These are phyloP conservation scores for Aspergillus quadrilineatus DNA, from an alignment of 2,329 filamentous ascomycete genomes.

Conservation along the genomic window DNA sequence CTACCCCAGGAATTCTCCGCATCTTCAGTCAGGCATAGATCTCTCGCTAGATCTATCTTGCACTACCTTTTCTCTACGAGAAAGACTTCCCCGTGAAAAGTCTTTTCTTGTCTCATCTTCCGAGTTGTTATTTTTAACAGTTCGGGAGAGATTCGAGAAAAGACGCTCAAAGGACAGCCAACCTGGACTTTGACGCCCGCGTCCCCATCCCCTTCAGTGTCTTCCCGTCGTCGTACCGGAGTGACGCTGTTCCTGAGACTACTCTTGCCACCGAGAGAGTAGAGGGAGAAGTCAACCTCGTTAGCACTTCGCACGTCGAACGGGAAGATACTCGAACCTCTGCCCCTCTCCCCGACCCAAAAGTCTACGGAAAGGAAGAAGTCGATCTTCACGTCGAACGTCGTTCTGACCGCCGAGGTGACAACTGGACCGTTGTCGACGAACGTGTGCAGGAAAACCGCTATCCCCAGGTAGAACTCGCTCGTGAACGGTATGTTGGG, in stretches of 20 bases:
- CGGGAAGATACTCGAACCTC: constrained; percentile 90
- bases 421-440: constrained; percentile 27
- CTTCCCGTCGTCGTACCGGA: constrained; percentile 97
- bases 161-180: constrained; percentile 77
- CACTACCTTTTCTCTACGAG: constrained; percentile 24
- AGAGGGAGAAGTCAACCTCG: constrained; percentile 83
- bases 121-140: constrained; percentile 45
- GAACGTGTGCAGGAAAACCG: constrained; percentile 36
- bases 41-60: constrained; percentile 21
- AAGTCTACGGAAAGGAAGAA: constrained; percentile 77
- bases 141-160: constrained; percentile 65
- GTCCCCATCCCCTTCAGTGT: constrained; percentile 99
- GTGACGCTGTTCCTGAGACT: constrained; percentile 65
- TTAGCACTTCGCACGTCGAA: constrained; percentile 79
- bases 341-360: constrained; percentile 63
- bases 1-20: constrained; percentile 23
- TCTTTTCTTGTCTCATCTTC: constrained; percentile 52
- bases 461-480: constrained; percentile 51
- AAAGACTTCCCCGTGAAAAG: constrained; percentile 41
- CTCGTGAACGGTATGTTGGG: constrained; percentile 49
- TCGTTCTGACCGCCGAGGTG: constrained; percentile 6
- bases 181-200: constrained; percentile 99
- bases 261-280: constrained; percentile 67
- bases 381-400: constrained; percentile 73
- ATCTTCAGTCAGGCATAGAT: constrained; percentile 21